These are phyloP conservation scores for Backusella macrospora DNA, from an alignment of 192 early-diverging fungal genomes.

Conservation along the genomic window DNA sequence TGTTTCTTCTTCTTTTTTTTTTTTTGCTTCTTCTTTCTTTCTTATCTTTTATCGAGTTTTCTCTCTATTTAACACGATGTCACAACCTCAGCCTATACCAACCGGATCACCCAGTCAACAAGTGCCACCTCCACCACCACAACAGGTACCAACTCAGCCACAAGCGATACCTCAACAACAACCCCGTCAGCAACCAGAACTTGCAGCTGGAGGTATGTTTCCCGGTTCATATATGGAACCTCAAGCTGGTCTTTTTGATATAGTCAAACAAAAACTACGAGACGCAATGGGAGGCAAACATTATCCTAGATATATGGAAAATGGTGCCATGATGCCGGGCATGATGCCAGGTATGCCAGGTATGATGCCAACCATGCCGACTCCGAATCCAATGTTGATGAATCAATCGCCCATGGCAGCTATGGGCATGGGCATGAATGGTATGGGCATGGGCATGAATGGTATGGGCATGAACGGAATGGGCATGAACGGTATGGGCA, in stretches of 20 bases:
- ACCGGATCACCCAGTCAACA: background rate
- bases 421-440: background rate
- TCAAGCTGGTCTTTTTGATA: slow-evolving; percentile 1
- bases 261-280: background rate
- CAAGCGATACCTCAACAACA: background rate
- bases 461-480: background rate
- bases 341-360: background rate
- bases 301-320: background rate
- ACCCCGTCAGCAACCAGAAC: background rate
- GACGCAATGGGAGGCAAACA: background rate
- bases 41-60: background rate
- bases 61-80: background rate
- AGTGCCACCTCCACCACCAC: background rate
- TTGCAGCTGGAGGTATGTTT: background rate
- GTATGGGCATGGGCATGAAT: background rate
- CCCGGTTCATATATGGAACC: background rate
- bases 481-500: background rate
- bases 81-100: background rate
- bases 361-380: background rate
- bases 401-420: slow-evolving; percentile 3
- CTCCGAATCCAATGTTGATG: slow-evolving; percentile 9
- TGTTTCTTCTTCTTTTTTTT: too few species aligned
- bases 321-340: background rate
- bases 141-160: background rate
- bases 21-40: background rate